Evolutionary conservation across 768 basidiomycete genomes (phyloP).

Genomic region (Daedaleopsis nitida): DNA sequence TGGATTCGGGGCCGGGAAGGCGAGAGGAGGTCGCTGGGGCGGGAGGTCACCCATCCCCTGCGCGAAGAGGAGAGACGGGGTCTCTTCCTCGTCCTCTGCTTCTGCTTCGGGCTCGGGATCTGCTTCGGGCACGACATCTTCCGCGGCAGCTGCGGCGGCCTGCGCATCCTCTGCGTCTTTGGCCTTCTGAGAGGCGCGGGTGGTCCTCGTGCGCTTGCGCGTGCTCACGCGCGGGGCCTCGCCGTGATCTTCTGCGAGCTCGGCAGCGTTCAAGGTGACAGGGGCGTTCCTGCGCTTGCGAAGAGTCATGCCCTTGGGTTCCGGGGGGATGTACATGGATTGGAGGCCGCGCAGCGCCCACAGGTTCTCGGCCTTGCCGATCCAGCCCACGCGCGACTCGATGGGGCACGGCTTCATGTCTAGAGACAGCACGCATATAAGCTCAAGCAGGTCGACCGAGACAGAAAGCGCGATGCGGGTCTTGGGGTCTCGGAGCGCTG

Average conservation of each 20-base stretch:
- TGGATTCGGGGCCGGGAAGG: not conserved
- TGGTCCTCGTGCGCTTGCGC: slow-evolving; percentile 17
- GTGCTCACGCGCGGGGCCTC: slow-evolving; percentile 1
- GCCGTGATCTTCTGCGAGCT: not conserved
- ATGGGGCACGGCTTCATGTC: slow-evolving; percentile 17
- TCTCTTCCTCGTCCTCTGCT: not conserved
- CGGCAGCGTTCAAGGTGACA: not conserved
- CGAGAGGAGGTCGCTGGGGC: not conserved
- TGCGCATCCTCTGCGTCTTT: not conserved
- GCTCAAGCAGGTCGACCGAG: not conserved
- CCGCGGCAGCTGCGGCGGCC: not conserved
- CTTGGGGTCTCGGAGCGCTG: not conserved
- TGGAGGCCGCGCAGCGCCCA: slow-evolving; percentile 17
- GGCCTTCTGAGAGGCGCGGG: slow-evolving; percentile 4
- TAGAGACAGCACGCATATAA: not conserved
- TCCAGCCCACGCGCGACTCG: slow-evolving; percentile 14
- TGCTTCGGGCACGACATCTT: not conserved
- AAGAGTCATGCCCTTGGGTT: slow-evolving; percentile 16
- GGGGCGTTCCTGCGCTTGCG: slow-evolving; percentile 21
- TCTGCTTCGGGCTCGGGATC: not conserved
- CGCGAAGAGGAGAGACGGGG: not conserved
- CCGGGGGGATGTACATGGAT: slow-evolving; percentile 16
- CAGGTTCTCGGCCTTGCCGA: slow-evolving; percentile 13
- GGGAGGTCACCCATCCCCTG: not conserved
- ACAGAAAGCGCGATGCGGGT: not conserved